phyloP scores from a whole-genome alignment of 1,284 basidiomycete species.

The Meripilus lineatus region DNA sequence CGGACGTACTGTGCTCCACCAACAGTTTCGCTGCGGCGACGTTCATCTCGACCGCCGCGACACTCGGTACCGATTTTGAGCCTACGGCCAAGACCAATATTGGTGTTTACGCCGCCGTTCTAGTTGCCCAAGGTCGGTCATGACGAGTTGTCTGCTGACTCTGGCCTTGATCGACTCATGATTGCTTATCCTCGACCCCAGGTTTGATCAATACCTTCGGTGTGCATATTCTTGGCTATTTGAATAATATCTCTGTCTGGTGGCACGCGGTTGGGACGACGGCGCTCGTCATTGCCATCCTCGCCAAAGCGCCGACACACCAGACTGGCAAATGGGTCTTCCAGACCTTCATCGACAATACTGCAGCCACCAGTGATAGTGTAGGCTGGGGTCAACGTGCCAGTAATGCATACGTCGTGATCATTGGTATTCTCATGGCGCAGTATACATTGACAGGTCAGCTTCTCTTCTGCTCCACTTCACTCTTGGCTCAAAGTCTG shows the following conservation, averaged over 20 bases:
- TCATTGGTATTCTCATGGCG: constrained; percentile 68
- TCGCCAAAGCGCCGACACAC: constrained; percentile 65
- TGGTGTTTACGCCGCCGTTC: constrained; percentile 68
- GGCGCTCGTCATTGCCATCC: constrained; percentile 58
- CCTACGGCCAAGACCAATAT: constrained; percentile 56
- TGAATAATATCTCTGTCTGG: constrained; percentile 70
- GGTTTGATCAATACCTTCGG: constrained; percentile 71
- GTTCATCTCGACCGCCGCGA: constrained; percentile 61
- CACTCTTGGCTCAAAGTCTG: constrained; percentile 1
- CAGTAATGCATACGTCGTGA: constrained; percentile 61
- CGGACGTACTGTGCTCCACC: neutral
- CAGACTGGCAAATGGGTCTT: constrained; percentile 69
- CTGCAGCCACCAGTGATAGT: constrained; percentile 53
- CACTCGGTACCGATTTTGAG: constrained; percentile 52
- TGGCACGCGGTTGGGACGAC: constrained; percentile 71
- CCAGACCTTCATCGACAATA: constrained; percentile 63
- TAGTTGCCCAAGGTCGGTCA: constrained; percentile 49
- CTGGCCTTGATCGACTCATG: neutral
- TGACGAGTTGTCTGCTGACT: neutral
- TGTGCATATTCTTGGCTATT: constrained; percentile 54
- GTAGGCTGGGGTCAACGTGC: constrained; percentile 64
- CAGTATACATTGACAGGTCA: constrained; percentile 67
- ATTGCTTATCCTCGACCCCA: constrained; percentile 10
- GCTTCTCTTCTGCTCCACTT: constrained; percentile 9
- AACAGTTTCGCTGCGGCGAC: constrained; percentile 62